Percentiles rank a stretch among this genome's conserved stretches.
phyloP scores from a whole-genome alignment of 768 basidiomycete genomes.

The Mycena vitilis region DNA sequence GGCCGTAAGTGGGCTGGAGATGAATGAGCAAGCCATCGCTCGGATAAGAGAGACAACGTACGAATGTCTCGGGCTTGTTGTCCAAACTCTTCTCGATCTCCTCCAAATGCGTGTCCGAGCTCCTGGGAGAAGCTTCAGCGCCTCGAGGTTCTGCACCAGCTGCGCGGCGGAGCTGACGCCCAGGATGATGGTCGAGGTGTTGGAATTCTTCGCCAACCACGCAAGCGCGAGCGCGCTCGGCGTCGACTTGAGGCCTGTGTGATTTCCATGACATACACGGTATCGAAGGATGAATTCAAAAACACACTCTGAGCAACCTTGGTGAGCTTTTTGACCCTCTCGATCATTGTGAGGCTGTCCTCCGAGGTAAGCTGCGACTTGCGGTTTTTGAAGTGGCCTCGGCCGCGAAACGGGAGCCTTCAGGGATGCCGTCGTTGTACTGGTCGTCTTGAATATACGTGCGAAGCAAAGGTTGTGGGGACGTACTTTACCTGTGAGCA shows the following conservation, averaged over 20 bases:
- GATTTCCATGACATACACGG: not conserved
- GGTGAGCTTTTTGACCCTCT: conserved; percentile 76
- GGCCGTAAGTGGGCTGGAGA: conserved; percentile 39
- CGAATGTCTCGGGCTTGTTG: conserved; percentile 67
- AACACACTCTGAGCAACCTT: conserved; percentile 68
- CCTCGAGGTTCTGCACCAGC: conserved; percentile 74
- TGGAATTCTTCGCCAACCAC: conserved; percentile 77
- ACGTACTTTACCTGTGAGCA: conserved; percentile 81
- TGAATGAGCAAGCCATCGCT: not conserved
- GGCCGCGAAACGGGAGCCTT: conserved; percentile 75
- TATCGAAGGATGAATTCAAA: not conserved
- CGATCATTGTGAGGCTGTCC: conserved; percentile 63
- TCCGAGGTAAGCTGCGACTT: conserved; percentile 54
- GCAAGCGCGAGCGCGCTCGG: conserved; percentile 79
- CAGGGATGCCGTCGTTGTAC: conserved; percentile 44
- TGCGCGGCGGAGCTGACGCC: conserved; percentile 75
- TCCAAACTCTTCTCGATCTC: conserved; percentile 77
- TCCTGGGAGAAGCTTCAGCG: conserved; percentile 77
- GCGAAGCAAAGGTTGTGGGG: not conserved
- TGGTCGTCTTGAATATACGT: conserved; percentile 47
- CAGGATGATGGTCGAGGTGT: conserved; percentile 75
- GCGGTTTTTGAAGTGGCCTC: conserved; percentile 66
- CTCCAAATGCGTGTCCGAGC: conserved; percentile 72
- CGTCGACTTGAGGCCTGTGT: conserved; percentile 66
- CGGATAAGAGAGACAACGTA: conserved; percentile 24